phyloP scores from a whole-genome alignment of 1,284 basidiomycete species.

The Ceratorhiza oryzae-sativae region DNA sequence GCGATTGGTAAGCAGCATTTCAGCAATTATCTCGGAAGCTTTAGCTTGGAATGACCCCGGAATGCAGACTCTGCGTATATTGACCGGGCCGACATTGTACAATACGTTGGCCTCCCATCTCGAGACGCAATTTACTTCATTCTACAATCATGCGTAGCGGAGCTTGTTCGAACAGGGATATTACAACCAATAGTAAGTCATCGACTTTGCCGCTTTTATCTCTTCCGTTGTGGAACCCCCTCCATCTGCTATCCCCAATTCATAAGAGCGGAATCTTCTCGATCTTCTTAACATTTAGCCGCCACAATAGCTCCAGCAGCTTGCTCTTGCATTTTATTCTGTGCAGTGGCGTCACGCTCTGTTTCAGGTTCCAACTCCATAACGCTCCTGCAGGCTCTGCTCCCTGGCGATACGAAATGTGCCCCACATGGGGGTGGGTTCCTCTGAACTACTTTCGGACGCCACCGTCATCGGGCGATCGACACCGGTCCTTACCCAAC shows the following conservation, averaged over 20 bases:
- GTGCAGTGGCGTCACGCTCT: conserved; percentile 6
- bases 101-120: conserved; percentile 91
- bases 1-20: conserved; percentile 76
- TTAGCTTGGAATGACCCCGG: background rate
- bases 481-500: background rate
- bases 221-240: background rate
- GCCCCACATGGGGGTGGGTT: background rate
- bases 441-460: conserved; percentile 7
- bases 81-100: conserved; percentile 95
- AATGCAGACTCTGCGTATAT: conserved; percentile 92
- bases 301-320: background rate
- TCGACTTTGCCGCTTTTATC: background rate
- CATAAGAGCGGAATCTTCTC: background rate
- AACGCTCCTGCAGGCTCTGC: background rate
- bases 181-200: conserved; percentile 63
- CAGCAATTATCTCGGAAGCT: background rate
- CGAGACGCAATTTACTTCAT: conserved; percentile 94
- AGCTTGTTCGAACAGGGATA: conserved; percentile 79
- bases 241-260: background rate
- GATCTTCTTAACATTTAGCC: background rate
- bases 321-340: background rate
- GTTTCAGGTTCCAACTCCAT: background rate
- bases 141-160: conserved; percentile 80
- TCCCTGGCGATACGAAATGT: background rate
- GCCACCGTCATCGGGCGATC: conserved; percentile 16